Evolutionary conservation across 2,329 filamentous ascomycete genomes (phyloP).

Genomic region (Podosphaera xanthii): DNA sequence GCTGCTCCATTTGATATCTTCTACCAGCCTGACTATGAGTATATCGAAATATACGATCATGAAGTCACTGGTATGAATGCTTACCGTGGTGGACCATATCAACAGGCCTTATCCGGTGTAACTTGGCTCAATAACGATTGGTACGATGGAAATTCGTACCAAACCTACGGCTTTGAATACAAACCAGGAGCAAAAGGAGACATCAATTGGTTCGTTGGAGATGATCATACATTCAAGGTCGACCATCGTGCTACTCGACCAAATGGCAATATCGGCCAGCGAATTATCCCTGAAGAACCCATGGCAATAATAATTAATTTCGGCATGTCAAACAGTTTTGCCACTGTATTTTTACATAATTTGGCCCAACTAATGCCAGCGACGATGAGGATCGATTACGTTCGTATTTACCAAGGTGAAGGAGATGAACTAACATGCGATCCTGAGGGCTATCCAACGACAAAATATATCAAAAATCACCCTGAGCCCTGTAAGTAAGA

Average conservation of each 20-base stretch:
- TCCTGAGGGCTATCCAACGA: slow-evolving; percentile 42
- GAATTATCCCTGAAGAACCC: slow-evolving; percentile 42
- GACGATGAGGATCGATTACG: slow-evolving; percentile 44
- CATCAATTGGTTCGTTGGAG: slow-evolving; percentile 46
- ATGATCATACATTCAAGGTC: slow-evolving; percentile 40
- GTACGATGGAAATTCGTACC: slow-evolving; percentile 41
- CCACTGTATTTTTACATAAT: slow-evolving; percentile 33
- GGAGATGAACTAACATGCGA: slow-evolving; percentile 41
- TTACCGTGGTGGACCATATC: slow-evolving; percentile 37
- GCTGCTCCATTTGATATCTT: slow-evolving; percentile 47
- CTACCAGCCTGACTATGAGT: slow-evolving; percentile 44
- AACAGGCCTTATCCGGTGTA: slow-evolving; percentile 38
- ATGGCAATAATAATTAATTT: slow-evolving; percentile 46
- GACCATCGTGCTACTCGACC: slow-evolving; percentile 35
- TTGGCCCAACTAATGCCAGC: slow-evolving; percentile 34
- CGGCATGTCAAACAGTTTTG: slow-evolving; percentile 46
- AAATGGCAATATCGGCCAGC: slow-evolving; percentile 46
- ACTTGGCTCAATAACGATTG: slow-evolving; percentile 40
- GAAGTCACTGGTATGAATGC: slow-evolving; percentile 31
- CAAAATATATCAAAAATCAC: slow-evolving; percentile 40
- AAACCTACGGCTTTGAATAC: slow-evolving; percentile 41
- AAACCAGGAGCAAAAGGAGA: slow-evolving; percentile 33
- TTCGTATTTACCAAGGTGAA: slow-evolving; percentile 46
- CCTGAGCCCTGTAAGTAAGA: slow-evolving; percentile 27
- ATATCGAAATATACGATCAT: slow-evolving; percentile 39